Evolutionary conservation across 768 basidiomycete genomes (phyloP), one percentile per base, ranked within the genome.

Genomic region (Suillus sp.): DNA sequence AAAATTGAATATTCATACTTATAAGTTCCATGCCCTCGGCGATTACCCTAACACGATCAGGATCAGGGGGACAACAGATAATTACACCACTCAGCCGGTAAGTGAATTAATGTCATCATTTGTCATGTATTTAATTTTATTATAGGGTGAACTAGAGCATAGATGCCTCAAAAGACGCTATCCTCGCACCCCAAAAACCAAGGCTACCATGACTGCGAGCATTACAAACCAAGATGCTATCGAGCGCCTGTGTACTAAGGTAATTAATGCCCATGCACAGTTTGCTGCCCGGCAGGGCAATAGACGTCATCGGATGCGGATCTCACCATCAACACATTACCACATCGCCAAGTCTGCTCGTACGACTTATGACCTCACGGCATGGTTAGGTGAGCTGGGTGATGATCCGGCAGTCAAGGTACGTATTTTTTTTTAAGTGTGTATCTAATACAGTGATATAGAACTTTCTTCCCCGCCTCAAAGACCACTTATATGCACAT

Each of bases 401-500:
- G 66, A 67, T 2, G 77, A 79, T 65, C 74, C 74, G 11, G 75
- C 75, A 2, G n/a, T 75, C 18, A 62, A 27, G 30, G 62, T 58
- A 45, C 25, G 55, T 66, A 3, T 30, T 5, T 62, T n/a, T n/a
- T 32, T 57, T 22, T 64, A 22, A 16, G 5, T 62, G 35, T n/a
- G 16, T 45, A 13, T 62, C 6, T 45, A 30, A 32, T 37, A 3
- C 63, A n/a, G 40, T 53, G 27, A 1, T 8, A 27, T 54, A 79
- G 78, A 65, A 74, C 47, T 81, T 78, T 60, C 14, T 73, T 14
- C 68, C 68, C 0, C 59, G 43, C 6, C 65, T 67, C 0, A 64
- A 67, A 37, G 50, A 59, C 32, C 62, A 67, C 40, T 40, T 66
- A 4, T 63, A 66, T 2, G 59, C 66, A 2, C 40, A 42, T 5